Percentiles rank a stretch among this genome's conserved stretches.
Evolutionary conservation across 1,284 basidiomycete species (phyloP).

Genomic region (Phenoliferia sp.): DNA sequence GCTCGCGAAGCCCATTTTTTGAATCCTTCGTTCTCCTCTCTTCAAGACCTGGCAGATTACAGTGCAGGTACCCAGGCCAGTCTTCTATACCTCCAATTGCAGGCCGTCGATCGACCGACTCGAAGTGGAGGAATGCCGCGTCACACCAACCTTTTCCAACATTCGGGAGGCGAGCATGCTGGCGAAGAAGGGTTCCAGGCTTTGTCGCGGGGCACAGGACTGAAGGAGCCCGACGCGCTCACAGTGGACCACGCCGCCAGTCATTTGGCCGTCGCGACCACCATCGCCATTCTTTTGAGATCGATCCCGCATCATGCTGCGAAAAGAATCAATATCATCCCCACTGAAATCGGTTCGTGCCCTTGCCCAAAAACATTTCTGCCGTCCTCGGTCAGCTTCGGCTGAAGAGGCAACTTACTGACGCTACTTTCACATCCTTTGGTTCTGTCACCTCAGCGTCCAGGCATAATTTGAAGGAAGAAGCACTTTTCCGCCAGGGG

Average conservation of each 20-base stretch:
- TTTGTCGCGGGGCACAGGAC: background rate
- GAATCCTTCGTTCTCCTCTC: constrained; percentile 26
- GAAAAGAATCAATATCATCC: constrained; percentile 32
- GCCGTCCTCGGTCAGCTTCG: background rate
- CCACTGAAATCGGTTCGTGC: constrained; percentile 29
- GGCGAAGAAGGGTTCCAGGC: background rate
- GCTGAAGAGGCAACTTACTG: background rate
- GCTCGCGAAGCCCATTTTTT: constrained; percentile 32
- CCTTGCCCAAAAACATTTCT: background rate
- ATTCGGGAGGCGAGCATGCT: constrained; percentile 23
- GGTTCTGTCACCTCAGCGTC: constrained; percentile 14
- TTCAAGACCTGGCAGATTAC: constrained; percentile 34
- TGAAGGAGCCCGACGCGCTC: constrained; percentile 21
- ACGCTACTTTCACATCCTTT: background rate
- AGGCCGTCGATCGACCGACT: constrained; percentile 12
- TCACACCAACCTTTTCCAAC: constrained; percentile 25
- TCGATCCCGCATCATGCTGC: constrained; percentile 32
- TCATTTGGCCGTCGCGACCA: constrained; percentile 33
- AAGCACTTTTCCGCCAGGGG: constrained; percentile 25
- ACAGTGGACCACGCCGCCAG: constrained; percentile 34
- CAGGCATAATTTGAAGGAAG: constrained; percentile 20
- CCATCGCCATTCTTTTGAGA: constrained; percentile 28
- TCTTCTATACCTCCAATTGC: constrained; percentile 32
- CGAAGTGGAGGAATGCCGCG: background rate
- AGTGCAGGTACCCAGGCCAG: constrained; percentile 28